Base-by-base conservation (phyloP, 2,329 filamentous ascomycete genomes). In the Grosmannia huntii region DNA sequence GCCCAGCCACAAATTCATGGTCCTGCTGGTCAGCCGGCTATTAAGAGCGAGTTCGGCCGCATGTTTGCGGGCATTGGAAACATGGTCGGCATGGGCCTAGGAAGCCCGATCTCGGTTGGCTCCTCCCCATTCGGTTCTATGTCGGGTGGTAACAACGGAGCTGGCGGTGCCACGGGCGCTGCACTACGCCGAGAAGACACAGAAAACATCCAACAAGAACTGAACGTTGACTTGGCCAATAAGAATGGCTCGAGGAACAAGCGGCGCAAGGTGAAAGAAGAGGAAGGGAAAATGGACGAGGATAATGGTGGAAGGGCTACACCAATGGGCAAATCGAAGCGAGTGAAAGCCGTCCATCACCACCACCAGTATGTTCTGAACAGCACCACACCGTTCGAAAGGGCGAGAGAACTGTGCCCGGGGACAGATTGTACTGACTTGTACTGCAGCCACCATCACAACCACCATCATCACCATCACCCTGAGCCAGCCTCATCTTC, bases 31-130 rank as follows among this genome's bases (percentile, higher is more conserved):
- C 90, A 96, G 69, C 87, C 90, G 12, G 87, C 87, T 50, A 95
- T 96, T 67, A 96, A 96, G 76, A 95, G 85, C 68, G 92, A 96
- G 69, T 91, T 96, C 68, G 91, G 91, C 31, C 85, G 90, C 62
- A 95, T 96, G 79, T 96, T 96, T 72, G 90, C 89, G 21, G 92
- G 92, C n/a, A 90, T 97, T 64, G 91, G 76, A 60, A 81, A 75
- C 63, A 81, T 76, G 61, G 76, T 80, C 36, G 76, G 72, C 61
- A 61, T 64, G 59, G 74, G 71, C 48, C 75, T 80, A 41, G 76
- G 79, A 16, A 82, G 78, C 64, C 79, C 80, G 2, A 73, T 76
- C 3, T 70, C 77, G 1, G 46, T 72, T 49, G 65, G 75, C 4
- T 71, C 72, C 48, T 64, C 76, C 44, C 75, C 78, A 1, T 82